Percentiles rank a stretch among this genome's conserved stretches.
phyloP scores from a whole-genome alignment of 768 basidiomycete species.

The Stropharia rugosoannulata region DNA sequence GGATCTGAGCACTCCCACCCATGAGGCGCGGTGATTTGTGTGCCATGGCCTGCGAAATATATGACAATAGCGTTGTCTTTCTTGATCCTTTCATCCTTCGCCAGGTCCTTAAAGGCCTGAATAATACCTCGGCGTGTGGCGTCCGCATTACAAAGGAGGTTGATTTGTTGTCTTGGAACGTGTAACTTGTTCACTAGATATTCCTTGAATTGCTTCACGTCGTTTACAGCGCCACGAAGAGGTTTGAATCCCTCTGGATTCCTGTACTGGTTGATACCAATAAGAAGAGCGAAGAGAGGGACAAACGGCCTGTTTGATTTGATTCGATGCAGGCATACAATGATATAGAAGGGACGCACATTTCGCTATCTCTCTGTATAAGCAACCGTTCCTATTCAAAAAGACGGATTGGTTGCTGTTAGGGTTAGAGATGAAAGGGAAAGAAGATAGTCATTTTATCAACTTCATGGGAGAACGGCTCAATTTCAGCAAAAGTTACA shows the following conservation, averaged over 20 bases:
- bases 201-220: conserved; percentile 2
- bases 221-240: conserved; percentile 11
- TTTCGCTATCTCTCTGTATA: no score
- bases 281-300: conserved; percentile 11
- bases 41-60: conserved; percentile 16
- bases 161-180: conserved; percentile 7
- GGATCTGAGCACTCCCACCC: conserved; percentile 1
- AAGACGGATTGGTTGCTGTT: no score
- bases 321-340: no score
- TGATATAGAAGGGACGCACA: no score
- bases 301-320: no score
- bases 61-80: conserved; percentile 12
- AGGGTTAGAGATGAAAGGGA: no score
- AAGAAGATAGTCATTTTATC: no score
- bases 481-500: no score
- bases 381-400: no score
- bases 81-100: conserved; percentile 1
- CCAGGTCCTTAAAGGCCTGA: conserved; percentile 2
- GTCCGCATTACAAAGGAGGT: conserved; percentile 1
- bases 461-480: no score
- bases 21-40: background rate
- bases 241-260: background rate
- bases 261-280: conserved; percentile 13
- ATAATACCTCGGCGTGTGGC: conserved; percentile 12
- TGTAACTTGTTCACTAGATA: conserved; percentile 1